Base-by-base conservation (phyloP, 768 basidiomycete species). In the Amanita muscaria region DNA sequence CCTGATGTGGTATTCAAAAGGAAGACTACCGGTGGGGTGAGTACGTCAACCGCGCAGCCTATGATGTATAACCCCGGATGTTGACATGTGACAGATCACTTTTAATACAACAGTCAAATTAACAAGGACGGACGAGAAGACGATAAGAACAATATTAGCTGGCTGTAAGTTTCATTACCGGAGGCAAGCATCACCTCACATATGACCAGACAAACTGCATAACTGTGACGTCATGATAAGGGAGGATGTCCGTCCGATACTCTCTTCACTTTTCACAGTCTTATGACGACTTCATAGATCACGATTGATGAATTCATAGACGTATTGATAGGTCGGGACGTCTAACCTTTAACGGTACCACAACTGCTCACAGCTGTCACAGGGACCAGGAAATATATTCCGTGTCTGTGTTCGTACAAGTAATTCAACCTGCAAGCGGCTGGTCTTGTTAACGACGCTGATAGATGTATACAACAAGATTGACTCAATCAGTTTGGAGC, bases 171-270 rank as follows among this genome's bases (percentile, higher is more conserved):
- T 31, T 34, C 9, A 32, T 32, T 25, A 44, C 12, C 11, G 18
- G 9, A 4, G n/a, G 18, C 9, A 7, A 19, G 3, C 5, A n/a
- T 15, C 16, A 14, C 40, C 35, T 34, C 21, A 42, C 15, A 34
- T 8, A 34, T 4, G 12, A 10, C 6, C 50, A 89, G 87, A 90
- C 60, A 92, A 89, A 62, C 64, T 91, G 22, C 89, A 90, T 57
- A 88, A 94, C 56, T 94, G 91, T 58, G 94, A 99, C 63, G 84
- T 98, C 7, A 94, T 98, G 91, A 90, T 99, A 54, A 76, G 96
- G 58, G 93, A 99, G 71, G 94, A 99, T 64, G 92, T 96, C 54
- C 53, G 73, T 62, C 23, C 41, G 42, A 23, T 36, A 14, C 34
- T 44, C 49, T 31, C 32, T 39, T 25, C 40, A 29, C 40, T n/a